Percentiles rank a stretch among this genome's conserved stretches.
phyloP scores from a whole-genome alignment of 148 eudicot genomes.

The Persicaria maculosa region DNA sequence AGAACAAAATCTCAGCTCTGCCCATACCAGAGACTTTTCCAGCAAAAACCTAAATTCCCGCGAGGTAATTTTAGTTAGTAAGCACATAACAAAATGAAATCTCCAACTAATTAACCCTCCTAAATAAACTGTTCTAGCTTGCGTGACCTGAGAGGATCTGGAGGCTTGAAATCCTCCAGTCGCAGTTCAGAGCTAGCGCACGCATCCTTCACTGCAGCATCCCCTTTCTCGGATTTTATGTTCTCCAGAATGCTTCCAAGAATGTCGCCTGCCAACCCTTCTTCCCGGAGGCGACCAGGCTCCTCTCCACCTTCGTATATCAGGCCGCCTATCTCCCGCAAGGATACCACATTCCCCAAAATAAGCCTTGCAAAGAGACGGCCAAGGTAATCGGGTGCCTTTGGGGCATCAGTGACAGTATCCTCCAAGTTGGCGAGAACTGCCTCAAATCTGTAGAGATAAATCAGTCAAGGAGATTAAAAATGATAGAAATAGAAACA shows the following conservation, averaged over 20 bases:
- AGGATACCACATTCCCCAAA: constrained; percentile 39
- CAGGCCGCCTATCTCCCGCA: constrained; percentile 40
- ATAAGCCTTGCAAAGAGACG: constrained; percentile 46
- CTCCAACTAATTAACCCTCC: not conserved
- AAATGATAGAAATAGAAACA: not conserved
- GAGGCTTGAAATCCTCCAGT: constrained; percentile 59
- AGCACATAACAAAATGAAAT: not conserved
- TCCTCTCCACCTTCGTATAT: constrained; percentile 71
- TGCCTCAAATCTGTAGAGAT: constrained; percentile 50
- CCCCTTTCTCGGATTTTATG: constrained; percentile 54
- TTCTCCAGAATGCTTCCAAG: constrained; percentile 62
- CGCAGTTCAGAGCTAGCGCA: constrained; percentile 31
- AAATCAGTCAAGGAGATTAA: not conserved
- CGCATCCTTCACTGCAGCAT: constrained; percentile 40
- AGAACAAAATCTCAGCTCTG: no score
- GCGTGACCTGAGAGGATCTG: constrained; percentile 36
- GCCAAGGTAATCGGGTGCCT: constrained; percentile 75
- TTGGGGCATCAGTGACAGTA: constrained; percentile 77
- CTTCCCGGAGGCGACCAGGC: constrained; percentile 53
- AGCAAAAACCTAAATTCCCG: no score
- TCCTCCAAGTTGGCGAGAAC: constrained; percentile 72
- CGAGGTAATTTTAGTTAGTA: no score
- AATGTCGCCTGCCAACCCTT: constrained; percentile 72
- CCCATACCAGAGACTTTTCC: no score
- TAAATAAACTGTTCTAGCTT: constrained; percentile 66